phyloP scores from a whole-genome alignment of 1,139 yeast species.

The Blastobotrys serpentis region DNA sequence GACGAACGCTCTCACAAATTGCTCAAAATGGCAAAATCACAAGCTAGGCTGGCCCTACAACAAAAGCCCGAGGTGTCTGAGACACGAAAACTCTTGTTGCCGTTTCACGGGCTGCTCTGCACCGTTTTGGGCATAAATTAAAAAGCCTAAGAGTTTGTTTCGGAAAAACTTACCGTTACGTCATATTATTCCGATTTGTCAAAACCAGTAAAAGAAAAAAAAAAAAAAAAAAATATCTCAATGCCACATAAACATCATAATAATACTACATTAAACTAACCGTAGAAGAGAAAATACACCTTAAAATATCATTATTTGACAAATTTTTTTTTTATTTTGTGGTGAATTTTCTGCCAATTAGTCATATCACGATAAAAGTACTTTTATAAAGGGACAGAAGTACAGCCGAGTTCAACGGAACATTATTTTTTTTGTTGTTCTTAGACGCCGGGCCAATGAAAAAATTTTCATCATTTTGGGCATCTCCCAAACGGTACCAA shows the following conservation, averaged over 20 bases:
- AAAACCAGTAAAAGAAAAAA: neutral
- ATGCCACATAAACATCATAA: neutral
- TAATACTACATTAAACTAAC: neutral
- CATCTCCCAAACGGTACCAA: neutral
- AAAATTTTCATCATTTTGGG: too few relatives aligned
- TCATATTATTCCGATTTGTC: neutral
- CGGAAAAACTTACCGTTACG: constrained; percentile 8
- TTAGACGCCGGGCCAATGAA: constrained; percentile 8
- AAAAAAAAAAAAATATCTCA: constrained; percentile 15
- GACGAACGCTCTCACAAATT: constrained; percentile 12
- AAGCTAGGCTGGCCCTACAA: constrained; percentile 11
- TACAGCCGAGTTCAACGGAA: too few relatives aligned
- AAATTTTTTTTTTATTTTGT: too few relatives aligned
- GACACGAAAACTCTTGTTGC: constrained; percentile 31
- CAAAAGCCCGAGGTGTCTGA: constrained; percentile 34
- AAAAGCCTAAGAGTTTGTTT: neutral
- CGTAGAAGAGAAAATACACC: too few relatives aligned
- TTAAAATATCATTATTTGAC: too few relatives aligned
- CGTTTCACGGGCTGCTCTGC: constrained; percentile 26
- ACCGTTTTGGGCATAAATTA: constrained; percentile 8
- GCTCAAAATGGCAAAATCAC: constrained; percentile 3
- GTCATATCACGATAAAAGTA: too few relatives aligned
- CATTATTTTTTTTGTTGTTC: too few relatives aligned
- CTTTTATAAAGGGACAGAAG: too few relatives aligned
- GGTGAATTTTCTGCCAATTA: too few relatives aligned